Evolutionary conservation across 2,329 filamentous ascomycete genomes (phyloP), one percentile per base, ranked within the genome.

Genomic region (Curvularia sp.): DNA sequence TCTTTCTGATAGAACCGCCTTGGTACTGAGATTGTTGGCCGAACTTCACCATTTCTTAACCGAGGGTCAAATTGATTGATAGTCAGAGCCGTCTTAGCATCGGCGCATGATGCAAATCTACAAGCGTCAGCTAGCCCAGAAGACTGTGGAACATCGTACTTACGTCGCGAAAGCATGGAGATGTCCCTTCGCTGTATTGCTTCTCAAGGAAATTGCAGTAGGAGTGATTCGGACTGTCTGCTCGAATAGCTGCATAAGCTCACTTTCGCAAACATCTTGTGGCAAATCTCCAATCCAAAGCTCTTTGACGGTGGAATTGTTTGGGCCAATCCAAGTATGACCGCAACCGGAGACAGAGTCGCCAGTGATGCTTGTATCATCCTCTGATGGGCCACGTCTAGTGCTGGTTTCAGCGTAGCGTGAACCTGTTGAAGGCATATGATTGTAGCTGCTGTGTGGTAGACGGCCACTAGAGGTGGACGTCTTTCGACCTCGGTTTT

Each of bases 321-420:
- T 57, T 5, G 70, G 69, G 2, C 72, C 74, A 38, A 77, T 77
- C 66, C 68, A 75, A 5, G 59, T 51, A 18, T 68, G 48, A 42
- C 60, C 45, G 27, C 74, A 76, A 5, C 73, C 73, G 49, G 42
- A 49, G 8, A 61, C 45, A 9, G 30, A 30, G 36, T 76, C 68
- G 8, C 64, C 50, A 30, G 57, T 66, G 9, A 71, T 64, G 1
- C 25, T 52, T 3, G 49, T 55, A 50, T 74, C 67, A 9, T 66
- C 42, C 5, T 69, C 65, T 23, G 30, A 27, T 10, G n/a, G 25
- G 13, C 55, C 45, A 34, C 46, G 38, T 19, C 47, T 43, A 43
- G 21, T 18, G 36, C 21, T 51, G 13, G 13, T 39, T 10, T 53
- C 39, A n/a, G 15, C n/a, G 18, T 58, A 53, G 10, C 59, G 57